These are phyloP conservation scores for Neopestalotiopsis clavispora DNA, from an alignment of 2,329 filamentous ascomycete genomes.

Conservation along the genomic window DNA sequence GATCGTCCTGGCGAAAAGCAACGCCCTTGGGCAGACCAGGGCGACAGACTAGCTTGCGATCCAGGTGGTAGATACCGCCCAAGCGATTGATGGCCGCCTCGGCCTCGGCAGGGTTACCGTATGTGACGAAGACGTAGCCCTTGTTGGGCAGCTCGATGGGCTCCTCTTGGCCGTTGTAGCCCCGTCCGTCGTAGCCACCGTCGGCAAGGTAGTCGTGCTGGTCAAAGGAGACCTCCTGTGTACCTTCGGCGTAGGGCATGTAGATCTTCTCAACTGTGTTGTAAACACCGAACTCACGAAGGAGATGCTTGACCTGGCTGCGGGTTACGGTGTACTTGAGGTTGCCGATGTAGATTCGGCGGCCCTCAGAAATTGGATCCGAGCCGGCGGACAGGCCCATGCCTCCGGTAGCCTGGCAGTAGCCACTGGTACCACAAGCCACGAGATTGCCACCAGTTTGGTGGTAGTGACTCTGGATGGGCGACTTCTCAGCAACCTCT, in stretches of 20 bases:
- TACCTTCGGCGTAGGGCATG: constrained; percentile 3
- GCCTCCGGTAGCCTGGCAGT: neutral
- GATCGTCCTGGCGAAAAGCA: neutral
- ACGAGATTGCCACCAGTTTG: neutral
- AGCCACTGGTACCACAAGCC: neutral
- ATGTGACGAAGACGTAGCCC: constrained; percentile 20
- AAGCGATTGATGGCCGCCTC: neutral
- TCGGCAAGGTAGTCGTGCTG: neutral
- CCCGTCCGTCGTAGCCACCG: neutral
- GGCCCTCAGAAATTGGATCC: constrained; percentile 9
- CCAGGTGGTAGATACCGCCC: neutral
- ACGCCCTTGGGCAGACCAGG: constrained; percentile 17
- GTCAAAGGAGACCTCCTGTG: neutral
- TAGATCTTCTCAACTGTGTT: constrained; percentile 17
- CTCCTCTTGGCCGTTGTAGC: neutral
- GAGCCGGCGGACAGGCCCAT: neutral
- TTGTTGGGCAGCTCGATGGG: constrained; percentile 7
- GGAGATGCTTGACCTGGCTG: constrained; percentile 3
- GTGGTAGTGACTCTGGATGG: no score
- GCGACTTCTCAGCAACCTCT: no score
- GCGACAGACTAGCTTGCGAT: constrained; percentile 16
- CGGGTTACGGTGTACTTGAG: constrained; percentile 2
- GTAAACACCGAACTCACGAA: neutral
- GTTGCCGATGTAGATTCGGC: constrained; percentile 21
- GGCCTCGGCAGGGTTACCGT: constrained; percentile 2